Conservation (phyloP, 1,284 basidiomycete species). For the Abortiporus biennis region DNA sequence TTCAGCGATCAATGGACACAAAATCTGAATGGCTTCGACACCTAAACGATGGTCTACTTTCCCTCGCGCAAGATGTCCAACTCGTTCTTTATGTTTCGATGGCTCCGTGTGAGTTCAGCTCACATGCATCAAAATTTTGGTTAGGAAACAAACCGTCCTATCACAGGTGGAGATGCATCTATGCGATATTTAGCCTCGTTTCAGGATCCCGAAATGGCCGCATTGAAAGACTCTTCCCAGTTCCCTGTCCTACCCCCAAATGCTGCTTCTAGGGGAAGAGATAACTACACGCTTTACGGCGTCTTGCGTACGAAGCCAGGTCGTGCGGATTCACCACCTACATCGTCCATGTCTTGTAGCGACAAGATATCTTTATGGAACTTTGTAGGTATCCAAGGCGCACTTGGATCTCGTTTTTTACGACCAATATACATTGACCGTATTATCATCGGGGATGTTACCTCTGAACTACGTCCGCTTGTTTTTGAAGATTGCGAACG, state of each 20-base stretch:
- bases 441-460: constrained; percentile 72
- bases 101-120: constrained; percentile 68
- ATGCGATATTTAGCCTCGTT: constrained; percentile 67
- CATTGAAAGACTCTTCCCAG: constrained; percentile 48
- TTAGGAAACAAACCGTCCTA: constrained; percentile 8
- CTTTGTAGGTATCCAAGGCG: constrained; percentile 81
- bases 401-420: constrained; percentile 54
- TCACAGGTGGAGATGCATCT: constrained; percentile 84
- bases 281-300: constrained; percentile 69
- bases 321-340: constrained; percentile 77
- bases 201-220: constrained; percentile 67
- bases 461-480: constrained; percentile 27
- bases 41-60: constrained; percentile 35
- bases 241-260: constrained; percentile 30
- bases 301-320: constrained; percentile 88
- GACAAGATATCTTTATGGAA: constrained; percentile 88
- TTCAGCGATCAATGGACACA: constrained; percentile 28
- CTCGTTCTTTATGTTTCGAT: constrained; percentile 83
- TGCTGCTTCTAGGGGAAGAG: constrained; percentile 63
- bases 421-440: constrained; percentile 57
- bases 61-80: constrained; percentile 42
- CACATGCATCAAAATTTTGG: constrained; percentile 5
- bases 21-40: constrained; percentile 36
- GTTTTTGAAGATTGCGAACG: constrained; percentile 54
- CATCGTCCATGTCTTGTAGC: constrained; percentile 82